A percentile compares a stretch with the other conserved stretches of the same genome.
These are phyloP conservation scores for Balakata baccata DNA, from an alignment of 345 rosid genomes.

Conservation along the genomic window DNA sequence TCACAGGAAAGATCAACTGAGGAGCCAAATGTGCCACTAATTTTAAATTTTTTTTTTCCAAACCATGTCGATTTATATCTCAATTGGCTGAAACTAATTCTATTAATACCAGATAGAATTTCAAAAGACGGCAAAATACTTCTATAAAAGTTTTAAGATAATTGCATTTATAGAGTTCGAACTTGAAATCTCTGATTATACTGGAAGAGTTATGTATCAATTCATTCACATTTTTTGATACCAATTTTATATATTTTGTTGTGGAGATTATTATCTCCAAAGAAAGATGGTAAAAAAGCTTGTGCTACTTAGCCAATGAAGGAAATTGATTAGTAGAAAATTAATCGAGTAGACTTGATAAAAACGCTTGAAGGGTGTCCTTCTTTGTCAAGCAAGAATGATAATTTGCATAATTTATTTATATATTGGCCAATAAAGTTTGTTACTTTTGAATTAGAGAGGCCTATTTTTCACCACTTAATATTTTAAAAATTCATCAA, in stretches of 20 bases:
- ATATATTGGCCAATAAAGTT: not conserved
- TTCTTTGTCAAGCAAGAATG: not conserved
- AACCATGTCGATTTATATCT: no score
- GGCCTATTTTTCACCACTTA: not conserved
- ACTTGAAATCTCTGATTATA: no score
- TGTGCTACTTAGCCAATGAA: not conserved
- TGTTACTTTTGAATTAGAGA: not conserved
- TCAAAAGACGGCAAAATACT: no score
- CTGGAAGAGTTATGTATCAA: no score
- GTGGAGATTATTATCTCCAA: not conserved
- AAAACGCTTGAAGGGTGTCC: not conserved
- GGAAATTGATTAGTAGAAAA: not conserved
- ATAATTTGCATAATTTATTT: not conserved
- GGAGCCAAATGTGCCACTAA: not conserved
- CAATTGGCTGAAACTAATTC: no score
- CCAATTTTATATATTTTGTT: no score
- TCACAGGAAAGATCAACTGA: not conserved
- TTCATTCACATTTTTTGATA: no score
- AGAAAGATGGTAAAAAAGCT: conserved; percentile 15
- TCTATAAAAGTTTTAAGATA: no score
- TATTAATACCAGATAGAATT: no score
- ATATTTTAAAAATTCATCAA: no score
- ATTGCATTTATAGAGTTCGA: no score
- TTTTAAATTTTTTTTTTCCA: no score
- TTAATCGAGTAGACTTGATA: conserved; percentile 3